Conservation (phyloP, 306 rosid species). For the Fagus crenata region DNA sequence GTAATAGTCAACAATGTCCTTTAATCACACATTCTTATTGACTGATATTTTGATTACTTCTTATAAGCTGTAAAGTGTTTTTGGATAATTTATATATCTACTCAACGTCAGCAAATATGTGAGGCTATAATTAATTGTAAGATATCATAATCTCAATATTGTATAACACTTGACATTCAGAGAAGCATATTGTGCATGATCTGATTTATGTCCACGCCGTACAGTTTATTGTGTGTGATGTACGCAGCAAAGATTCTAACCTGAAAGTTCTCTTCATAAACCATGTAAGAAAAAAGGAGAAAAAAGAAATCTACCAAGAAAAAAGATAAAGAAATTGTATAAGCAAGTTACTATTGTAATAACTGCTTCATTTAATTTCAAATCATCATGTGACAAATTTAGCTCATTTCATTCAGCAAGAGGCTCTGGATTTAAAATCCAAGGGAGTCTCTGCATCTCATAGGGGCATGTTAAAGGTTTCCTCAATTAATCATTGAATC, state of each 20-base stretch:
- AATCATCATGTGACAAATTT: too few species aligned
- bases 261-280: neutral
- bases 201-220: neutral
- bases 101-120: neutral
- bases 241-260: neutral
- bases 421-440: neutral
- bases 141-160: neutral
- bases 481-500: neutral
- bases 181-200: slow-evolving; percentile 1
- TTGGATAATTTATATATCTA: neutral
- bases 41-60: neutral
- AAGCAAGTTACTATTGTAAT: neutral
- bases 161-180: neutral
- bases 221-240: neutral
- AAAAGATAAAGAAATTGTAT: neutral
- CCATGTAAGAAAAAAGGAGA: neutral
- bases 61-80: neutral
- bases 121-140: neutral
- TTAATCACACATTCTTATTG: neutral
- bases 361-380: neutral
- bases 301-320: neutral
- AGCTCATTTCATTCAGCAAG: neutral
- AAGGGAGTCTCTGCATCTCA: neutral
- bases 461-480: neutral
- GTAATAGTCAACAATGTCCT: neutral